Percentiles rank a stretch among this genome's conserved stretches.
These are phyloP conservation scores for Solanum gracilifrons DNA, from an alignment of 257 asterid species.

Conservation along the genomic window DNA sequence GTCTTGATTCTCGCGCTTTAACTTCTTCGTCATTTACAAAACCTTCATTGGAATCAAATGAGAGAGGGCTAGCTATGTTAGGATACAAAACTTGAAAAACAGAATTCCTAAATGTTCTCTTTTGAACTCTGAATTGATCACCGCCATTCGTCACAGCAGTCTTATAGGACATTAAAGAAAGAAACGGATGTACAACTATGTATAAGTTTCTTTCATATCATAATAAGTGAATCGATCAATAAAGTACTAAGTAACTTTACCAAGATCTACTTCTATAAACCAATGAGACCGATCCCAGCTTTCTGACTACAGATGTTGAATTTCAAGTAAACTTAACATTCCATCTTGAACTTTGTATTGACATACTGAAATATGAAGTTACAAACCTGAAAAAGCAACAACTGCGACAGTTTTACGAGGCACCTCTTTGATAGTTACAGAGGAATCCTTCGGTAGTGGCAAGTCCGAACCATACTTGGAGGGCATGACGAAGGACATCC, in stretches of 20 bases:
- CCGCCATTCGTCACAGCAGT: not conserved
- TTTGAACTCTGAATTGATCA: not conserved
- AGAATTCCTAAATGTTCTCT: not conserved
- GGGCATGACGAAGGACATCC: slow-evolving; percentile 81
- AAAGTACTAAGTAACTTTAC: not conserved
- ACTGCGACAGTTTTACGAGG: slow-evolving; percentile 56
- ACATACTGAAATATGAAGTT: not conserved
- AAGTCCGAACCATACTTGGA: slow-evolving; percentile 69
- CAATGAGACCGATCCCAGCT: not conserved
- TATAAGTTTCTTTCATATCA: not conserved
- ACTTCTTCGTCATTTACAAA: slow-evolving; percentile 73
- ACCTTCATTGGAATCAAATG: slow-evolving; percentile 28
- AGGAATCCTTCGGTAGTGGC: slow-evolving; percentile 71
- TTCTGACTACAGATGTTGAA: not conserved
- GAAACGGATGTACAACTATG: not conserved
- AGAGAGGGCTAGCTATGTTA: not conserved
- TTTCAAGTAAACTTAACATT: not conserved
- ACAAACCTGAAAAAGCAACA: slow-evolving; percentile 75
- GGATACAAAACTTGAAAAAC: not conserved
- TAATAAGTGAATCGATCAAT: not conserved
- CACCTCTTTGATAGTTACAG: slow-evolving; percentile 55
- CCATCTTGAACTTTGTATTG: not conserved
- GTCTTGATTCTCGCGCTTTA: slow-evolving; percentile 47
- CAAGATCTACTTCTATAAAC: not conserved
- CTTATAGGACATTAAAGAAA: not conserved